Percentiles rank a stretch among this genome's conserved stretches.
Conservation (phyloP, 257 asterid species). For the Solanum pennellii region DNA sequence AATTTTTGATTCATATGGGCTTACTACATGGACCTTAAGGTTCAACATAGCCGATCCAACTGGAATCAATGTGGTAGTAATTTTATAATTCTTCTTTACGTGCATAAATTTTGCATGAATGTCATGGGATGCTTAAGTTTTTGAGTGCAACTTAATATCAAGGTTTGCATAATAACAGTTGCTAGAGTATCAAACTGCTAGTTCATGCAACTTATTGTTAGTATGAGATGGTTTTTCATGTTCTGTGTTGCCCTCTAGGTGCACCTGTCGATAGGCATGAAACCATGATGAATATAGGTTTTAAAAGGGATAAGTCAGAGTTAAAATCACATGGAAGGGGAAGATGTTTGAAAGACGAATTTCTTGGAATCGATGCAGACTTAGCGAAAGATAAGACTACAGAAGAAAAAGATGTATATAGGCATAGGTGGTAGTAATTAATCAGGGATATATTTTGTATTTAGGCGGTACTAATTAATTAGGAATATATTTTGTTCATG, state of each 20-base stretch:
- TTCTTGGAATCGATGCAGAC: not conserved
- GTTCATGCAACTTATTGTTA: not conserved
- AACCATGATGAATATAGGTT: not conserved
- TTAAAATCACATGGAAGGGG: not conserved
- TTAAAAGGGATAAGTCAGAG: not conserved
- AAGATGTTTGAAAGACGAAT: not conserved
- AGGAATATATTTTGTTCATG: not conserved
- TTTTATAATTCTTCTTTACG: not conserved
- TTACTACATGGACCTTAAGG: not conserved
- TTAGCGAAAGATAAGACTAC: not conserved
- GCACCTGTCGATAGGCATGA: not conserved
- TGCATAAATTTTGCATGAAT: not conserved
- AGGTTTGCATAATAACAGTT: not conserved
- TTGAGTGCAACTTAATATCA: not conserved
- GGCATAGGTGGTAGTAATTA: not conserved
- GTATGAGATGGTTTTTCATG: not conserved
- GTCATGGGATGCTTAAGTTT: not conserved
- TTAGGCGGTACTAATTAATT: not conserved
- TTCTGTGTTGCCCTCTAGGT: not conserved
- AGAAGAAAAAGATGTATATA: not conserved
- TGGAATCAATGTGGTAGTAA: not conserved
- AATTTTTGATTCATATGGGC: not conserved
- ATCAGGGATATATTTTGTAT: not conserved
- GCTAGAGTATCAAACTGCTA: not conserved
- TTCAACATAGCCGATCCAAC: not conserved